These are phyloP conservation scores for Penicillium odoratum DNA, from an alignment of 495 filamentous ascomycete species.

Conservation along the genomic window DNA sequence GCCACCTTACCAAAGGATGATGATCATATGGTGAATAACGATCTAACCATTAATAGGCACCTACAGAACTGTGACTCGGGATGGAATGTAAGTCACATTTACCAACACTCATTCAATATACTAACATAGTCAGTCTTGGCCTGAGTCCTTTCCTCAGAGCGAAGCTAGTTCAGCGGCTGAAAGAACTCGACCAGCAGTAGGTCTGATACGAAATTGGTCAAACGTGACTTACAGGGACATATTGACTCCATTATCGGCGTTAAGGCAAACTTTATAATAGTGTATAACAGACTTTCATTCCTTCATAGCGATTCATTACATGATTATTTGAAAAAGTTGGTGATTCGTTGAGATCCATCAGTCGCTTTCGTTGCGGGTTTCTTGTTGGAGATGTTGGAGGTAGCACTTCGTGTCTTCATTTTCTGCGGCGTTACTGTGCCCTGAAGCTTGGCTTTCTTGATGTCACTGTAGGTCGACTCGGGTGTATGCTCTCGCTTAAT, in stretches of 20 bases:
- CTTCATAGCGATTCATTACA: background rate
- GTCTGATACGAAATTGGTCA: background rate
- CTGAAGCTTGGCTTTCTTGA: slow-evolving; percentile 33
- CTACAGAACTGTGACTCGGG: slow-evolving; percentile 57
- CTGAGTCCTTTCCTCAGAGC: slow-evolving; percentile 57
- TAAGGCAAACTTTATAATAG: slow-evolving; percentile 22
- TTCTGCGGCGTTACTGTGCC: slow-evolving; percentile 25
- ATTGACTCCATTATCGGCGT: background rate
- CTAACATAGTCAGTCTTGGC: slow-evolving; percentile 46
- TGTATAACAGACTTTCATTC: slow-evolving; percentile 5
- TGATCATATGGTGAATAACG: background rate
- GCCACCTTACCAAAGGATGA: too few species aligned
- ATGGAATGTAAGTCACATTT: slow-evolving; percentile 56
- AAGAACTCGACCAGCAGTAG: slow-evolving; percentile 31
- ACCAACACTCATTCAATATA: background rate
- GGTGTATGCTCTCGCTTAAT: slow-evolving; percentile 58
- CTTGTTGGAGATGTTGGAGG: slow-evolving; percentile 50
- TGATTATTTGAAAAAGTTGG: slow-evolving; percentile 73
- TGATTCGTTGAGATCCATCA: slow-evolving; percentile 75
- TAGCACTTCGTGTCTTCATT: slow-evolving; percentile 38
- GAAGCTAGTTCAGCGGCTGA: slow-evolving; percentile 53
- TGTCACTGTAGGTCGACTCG: slow-evolving; percentile 24
- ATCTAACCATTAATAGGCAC: slow-evolving; percentile 35
- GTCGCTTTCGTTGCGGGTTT: slow-evolving; percentile 45
- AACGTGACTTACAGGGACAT: too few species aligned